These are phyloP conservation scores for Chenopodium suecicum DNA, from an alignment of 148 eudicot species.

Conservation along the genomic window DNA sequence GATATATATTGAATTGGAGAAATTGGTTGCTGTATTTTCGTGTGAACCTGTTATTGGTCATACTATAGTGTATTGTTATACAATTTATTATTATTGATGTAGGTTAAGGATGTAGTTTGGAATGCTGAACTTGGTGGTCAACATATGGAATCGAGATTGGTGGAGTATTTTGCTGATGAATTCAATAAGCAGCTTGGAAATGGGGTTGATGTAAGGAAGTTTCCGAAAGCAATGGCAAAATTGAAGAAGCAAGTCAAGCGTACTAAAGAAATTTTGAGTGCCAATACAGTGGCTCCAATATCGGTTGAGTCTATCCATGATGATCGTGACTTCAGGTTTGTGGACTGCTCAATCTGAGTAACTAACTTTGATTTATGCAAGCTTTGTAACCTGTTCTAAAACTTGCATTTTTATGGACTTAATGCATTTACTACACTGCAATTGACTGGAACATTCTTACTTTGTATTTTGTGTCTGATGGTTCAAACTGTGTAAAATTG, in stretches of 20 bases:
- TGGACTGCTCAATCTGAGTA: neutral
- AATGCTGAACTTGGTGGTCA: constrained; percentile 91
- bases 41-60: neutral
- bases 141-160: constrained; percentile 85
- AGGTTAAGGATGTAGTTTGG: constrained; percentile 98
- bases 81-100: neutral
- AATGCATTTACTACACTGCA: neutral
- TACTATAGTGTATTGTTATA: neutral
- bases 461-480: neutral
- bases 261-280: constrained; percentile 93
- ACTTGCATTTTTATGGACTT: neutral
- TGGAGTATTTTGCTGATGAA: constrained; percentile 87
- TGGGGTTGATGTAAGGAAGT: constrained; percentile 76
- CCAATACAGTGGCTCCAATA: constrained; percentile 85
- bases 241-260: constrained; percentile 99
- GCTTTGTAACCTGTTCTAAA: neutral
- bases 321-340: constrained; percentile 94
- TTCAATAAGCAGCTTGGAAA: constrained; percentile 80
- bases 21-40: neutral
- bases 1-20: neutral
- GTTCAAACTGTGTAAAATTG: neutral
- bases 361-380: neutral
- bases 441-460: neutral
- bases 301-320: constrained; percentile 94
- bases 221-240: constrained; percentile 96